phyloP scores from a whole-genome alignment of 371 early-diverging fungal species.

The Mortierella sp. region DNA sequence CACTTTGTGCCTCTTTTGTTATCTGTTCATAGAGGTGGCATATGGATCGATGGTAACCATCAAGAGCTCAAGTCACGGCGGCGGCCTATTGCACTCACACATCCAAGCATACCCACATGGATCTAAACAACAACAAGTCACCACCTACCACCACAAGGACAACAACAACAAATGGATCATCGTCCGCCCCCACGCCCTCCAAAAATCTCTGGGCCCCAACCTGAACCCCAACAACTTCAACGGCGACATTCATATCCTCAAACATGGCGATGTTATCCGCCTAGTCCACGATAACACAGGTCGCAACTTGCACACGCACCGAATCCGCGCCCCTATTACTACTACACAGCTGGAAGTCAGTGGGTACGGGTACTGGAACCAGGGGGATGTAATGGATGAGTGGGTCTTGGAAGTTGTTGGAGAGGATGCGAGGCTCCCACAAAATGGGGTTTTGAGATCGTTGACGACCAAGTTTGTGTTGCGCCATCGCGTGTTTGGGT shows the following conservation, averaged over 20 bases:
- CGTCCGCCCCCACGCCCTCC: neutral
- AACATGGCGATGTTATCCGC: slow-evolving; percentile 87
- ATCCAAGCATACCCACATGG: slow-evolving; percentile 92
- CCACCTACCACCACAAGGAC: slow-evolving; percentile 97
- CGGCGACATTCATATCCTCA: slow-evolving; percentile 69
- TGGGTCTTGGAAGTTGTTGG: slow-evolving; percentile 93
- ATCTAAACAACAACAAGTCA: slow-evolving; percentile 96
- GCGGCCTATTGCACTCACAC: slow-evolving; percentile 98
- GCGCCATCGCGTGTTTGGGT: slow-evolving; percentile 82
- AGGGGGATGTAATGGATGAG: slow-evolving; percentile 88
- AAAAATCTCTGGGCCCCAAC: slow-evolving; percentile 57
- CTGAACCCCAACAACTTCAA: slow-evolving; percentile 12
- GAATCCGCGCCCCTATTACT: slow-evolving; percentile 86
- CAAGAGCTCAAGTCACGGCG: slow-evolving; percentile 87
- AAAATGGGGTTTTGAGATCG: slow-evolving; percentile 69
- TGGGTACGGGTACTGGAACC: slow-evolving; percentile 79
- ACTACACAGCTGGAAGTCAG: slow-evolving; percentile 89
- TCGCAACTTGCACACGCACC: slow-evolving; percentile 88
- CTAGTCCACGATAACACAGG: slow-evolving; percentile 81
- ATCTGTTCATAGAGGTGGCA: slow-evolving; percentile 76
- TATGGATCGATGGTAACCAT: slow-evolving; percentile 94
- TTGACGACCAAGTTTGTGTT: slow-evolving; percentile 92
- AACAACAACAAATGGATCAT: slow-evolving; percentile 94
- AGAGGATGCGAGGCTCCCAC: slow-evolving; percentile 40
- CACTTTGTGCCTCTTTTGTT: too few species aligned